Base-by-base conservation (phyloP, 306 rosid genomes). In the Vicia sativa region DNA sequence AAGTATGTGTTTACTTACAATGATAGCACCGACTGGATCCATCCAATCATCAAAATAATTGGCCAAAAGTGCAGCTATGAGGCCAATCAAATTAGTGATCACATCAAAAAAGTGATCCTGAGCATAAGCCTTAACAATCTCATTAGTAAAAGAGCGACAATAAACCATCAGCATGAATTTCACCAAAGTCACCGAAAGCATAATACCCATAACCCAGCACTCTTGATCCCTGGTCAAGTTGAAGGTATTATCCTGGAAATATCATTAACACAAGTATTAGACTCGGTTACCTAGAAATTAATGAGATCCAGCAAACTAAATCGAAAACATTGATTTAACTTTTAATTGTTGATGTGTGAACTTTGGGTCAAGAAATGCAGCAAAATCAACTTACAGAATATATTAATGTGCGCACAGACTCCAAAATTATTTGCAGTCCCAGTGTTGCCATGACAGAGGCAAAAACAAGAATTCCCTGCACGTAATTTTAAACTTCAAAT, bases 361-460 rank as follows among this genome's bases (percentile, higher is more conserved):
- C 25, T 74, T 53, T 62, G 49, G 25, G 28, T 15, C 54, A 31
- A 37, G 37, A 71, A 64, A 62, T 31, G 56, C 6, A 48, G 31
- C 16, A 45, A 67, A 37, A 59, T 54, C 43, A 59, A 85, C 96
- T 88, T 81, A 93, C 99, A 59, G 79, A 42, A 11, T 79, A 95
- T 37, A 78, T 9, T 43, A 95, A 83, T 0, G 88, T 82, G 28
- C 96, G 92, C 48, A 84, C 1, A 15, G 99, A 95, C 88, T 95
- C 99, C 86, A 95, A 77, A 67, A 95, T 95, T 55, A 95, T 95
- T 79, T 95, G 99, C 82, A 95, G 87, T 62, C 99, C 99, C 16
- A 95, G 83, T 19, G 99, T 95, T 14, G 97, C 99, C 99, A 95
- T 95, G 68, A 95, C 99, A 67, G 99, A 95, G 68, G 99, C 99